A percentile compares a stretch with the other conserved stretches of the same genome.
These are phyloP conservation scores for Cladosporium colombiae DNA, from an alignment of 2,329 filamentous ascomycete genomes.

Conservation along the genomic window DNA sequence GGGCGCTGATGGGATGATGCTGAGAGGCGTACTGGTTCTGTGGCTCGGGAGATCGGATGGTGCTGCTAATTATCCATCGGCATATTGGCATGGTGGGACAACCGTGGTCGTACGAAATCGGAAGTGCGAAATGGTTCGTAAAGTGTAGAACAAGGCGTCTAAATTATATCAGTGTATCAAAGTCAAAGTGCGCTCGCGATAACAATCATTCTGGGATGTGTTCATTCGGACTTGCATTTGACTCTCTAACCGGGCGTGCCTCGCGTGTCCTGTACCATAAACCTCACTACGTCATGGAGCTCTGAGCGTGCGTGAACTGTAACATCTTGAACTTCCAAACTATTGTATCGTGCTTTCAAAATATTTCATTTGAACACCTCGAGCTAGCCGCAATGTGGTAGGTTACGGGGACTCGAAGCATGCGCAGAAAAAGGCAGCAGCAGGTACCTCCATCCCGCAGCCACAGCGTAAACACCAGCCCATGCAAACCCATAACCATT, in stretches of 20 bases:
- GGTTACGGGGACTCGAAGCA: slow-evolving; percentile 20
- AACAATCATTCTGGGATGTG: slow-evolving; percentile 1
- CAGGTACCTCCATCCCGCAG: slow-evolving; percentile 20
- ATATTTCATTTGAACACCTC: slow-evolving; percentile 21
- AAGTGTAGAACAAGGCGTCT: neutral
- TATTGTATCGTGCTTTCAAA: slow-evolving; percentile 21
- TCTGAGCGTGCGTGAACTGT: slow-evolving; percentile 14
- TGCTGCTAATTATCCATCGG: neutral
- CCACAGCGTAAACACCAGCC: slow-evolving; percentile 23
- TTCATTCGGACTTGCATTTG: slow-evolving; percentile 15
- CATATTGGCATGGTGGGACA: neutral
- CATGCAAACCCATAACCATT: slow-evolving; percentile 39
- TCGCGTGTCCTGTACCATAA: slow-evolving; percentile 1
- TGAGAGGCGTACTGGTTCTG: neutral
- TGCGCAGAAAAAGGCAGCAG: slow-evolving; percentile 21
- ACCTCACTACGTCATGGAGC: slow-evolving; percentile 20
- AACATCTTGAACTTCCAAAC: slow-evolving; percentile 20
- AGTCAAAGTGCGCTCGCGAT: slow-evolving; percentile 1
- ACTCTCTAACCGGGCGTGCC: slow-evolving; percentile 10
- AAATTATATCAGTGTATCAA: neutral
- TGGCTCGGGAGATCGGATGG: neutral
- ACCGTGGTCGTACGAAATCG: neutral
- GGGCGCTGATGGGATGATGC: neutral
- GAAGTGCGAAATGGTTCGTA: neutral
- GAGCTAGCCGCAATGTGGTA: slow-evolving; percentile 20